Percentiles rank a stretch among this genome's conserved stretches.
These are phyloP conservation scores for Forsythia viridissima DNA, from an alignment of 257 asterid genomes.

Conservation along the genomic window DNA sequence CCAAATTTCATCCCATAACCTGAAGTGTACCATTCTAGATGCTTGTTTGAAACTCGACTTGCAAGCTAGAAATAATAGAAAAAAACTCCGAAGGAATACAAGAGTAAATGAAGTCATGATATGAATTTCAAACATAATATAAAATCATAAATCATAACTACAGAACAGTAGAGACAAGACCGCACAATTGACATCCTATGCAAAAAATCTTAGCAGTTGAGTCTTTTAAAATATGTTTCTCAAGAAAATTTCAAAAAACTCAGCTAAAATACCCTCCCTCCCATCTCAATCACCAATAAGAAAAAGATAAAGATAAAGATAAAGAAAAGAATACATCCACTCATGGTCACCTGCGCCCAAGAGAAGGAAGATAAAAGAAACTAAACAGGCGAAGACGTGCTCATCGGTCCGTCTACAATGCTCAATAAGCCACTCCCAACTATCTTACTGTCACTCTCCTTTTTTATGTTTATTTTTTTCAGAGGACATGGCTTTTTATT, in stretches of 20 bases:
- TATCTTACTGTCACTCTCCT: neutral
- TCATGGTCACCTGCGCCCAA: neutral
- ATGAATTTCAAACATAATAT: neutral
- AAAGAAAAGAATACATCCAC: neutral
- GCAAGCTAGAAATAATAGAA: neutral
- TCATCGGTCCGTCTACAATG: neutral
- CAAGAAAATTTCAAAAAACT: neutral
- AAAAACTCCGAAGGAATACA: conserved; percentile 14
- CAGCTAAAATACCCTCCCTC: neutral
- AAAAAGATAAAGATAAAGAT: neutral
- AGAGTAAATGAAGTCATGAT: neutral
- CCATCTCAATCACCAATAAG: neutral
- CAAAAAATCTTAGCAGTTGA: neutral
- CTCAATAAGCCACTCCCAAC: neutral
- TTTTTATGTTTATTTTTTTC: too few species aligned
- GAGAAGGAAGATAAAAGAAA: neutral
- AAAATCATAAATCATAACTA: neutral
- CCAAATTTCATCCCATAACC: too few species aligned
- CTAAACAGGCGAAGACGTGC: neutral
- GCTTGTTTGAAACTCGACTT: too few species aligned
- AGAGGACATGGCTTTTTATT: too few species aligned
- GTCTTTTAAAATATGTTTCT: neutral
- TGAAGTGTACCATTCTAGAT: too few species aligned
- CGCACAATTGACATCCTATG: neutral
- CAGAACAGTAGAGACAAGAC: neutral